A percentile compares a stretch with the other conserved stretches of the same genome.
These are phyloP conservation scores for Leccinum pellstonianum DNA, from an alignment of 768 basidiomycete species.

Conservation along the genomic window DNA sequence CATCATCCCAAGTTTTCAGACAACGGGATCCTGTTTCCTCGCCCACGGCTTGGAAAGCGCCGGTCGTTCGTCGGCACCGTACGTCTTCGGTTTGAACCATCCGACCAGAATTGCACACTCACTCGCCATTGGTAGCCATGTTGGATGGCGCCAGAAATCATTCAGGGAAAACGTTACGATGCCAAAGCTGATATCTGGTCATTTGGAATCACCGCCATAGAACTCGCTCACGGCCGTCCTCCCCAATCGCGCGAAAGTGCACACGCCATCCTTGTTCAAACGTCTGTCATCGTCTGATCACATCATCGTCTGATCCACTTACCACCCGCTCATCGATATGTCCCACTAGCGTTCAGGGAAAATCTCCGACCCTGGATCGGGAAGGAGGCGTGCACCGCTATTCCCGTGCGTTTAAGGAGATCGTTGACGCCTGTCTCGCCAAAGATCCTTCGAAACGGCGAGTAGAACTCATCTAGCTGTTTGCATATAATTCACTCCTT, in stretches of 20 bases:
- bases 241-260: constrained; percentile 79
- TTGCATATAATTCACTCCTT: constrained; percentile 1
- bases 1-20: constrained; percentile 8
- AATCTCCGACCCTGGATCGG: constrained; percentile 74
- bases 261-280: constrained; percentile 71
- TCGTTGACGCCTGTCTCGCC: constrained; percentile 76
- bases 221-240: constrained; percentile 83
- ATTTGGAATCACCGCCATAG: constrained; percentile 92
- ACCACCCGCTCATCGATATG: constrained; percentile 2
- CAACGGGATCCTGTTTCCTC: constrained; percentile 12
- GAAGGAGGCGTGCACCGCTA: constrained; percentile 72
- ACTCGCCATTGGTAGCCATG: constrained; percentile 54
- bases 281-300: constrained; percentile 39
- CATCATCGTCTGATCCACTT: not conserved
- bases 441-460: constrained; percentile 84
- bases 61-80: constrained; percentile 93
- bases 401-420: constrained; percentile 77
- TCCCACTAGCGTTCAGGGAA: constrained; percentile 62
- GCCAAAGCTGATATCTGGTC: constrained; percentile 93
- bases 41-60: constrained; percentile 67
- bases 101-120: not conserved
- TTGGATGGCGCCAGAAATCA: constrained; percentile 97
- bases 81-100: constrained; percentile 22
- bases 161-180: constrained; percentile 82
- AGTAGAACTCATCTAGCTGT: constrained; percentile 3